Conservation (phyloP, 2,329 filamentous ascomycete genomes). For the Penicillium paneum region DNA sequence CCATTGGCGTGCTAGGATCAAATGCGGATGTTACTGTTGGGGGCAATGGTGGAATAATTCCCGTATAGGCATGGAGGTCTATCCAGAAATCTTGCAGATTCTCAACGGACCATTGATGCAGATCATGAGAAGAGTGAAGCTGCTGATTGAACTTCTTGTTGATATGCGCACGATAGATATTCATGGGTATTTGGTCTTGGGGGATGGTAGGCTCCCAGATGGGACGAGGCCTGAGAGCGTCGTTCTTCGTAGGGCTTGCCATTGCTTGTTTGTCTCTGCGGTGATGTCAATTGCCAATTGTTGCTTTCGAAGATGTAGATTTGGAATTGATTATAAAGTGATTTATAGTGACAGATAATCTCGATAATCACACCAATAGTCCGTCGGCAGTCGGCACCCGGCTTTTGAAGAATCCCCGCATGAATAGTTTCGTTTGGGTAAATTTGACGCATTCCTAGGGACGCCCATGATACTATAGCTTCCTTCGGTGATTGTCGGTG, state of each 20-base stretch:
- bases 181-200: background rate
- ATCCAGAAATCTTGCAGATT: background rate
- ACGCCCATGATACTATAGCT: slow-evolving; percentile 19
- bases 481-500: background rate
- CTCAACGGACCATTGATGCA: background rate
- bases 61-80: background rate
- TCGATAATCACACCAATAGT: background rate
- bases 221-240: background rate
- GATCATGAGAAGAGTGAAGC: background rate
- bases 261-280: background rate
- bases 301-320: background rate
- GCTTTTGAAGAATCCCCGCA: background rate
- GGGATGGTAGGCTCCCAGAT: background rate
- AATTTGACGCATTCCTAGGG: background rate
- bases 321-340: background rate
- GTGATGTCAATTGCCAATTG: background rate
- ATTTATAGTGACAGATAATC: background rate
- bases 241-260: background rate
- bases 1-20: background rate
- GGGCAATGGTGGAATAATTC: background rate
- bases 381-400: background rate
- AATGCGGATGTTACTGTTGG: background rate
- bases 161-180: background rate
- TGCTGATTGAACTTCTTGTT: background rate
- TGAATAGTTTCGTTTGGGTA: background rate